Conservation (phyloP, 805 yeast species). For the Lachancea sp. region DNA sequence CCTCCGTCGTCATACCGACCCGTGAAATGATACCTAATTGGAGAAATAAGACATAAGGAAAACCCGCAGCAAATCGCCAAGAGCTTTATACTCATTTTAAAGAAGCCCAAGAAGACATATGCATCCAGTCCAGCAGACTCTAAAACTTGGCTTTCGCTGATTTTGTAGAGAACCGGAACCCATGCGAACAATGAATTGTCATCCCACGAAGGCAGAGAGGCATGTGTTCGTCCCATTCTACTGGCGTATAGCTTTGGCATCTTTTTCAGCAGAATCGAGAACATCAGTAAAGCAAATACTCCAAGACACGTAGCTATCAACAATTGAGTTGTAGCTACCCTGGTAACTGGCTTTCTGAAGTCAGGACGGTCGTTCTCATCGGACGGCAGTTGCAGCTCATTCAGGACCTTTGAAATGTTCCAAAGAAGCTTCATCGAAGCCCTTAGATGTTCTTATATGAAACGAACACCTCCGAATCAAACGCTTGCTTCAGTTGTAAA, state of each 20-base stretch:
- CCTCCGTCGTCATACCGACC: conserved; percentile 64
- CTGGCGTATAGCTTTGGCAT: conserved; percentile 86
- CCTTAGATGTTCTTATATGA: background rate
- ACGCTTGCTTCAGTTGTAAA: background rate
- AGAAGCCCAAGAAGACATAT: conserved; percentile 82
- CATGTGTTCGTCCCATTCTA: conserved; percentile 39
- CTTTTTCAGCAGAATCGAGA: conserved; percentile 61
- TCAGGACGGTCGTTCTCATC: conserved; percentile 18
- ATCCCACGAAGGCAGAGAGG: conserved; percentile 32
- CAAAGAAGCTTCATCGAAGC: background rate
- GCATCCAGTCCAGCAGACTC: conserved; percentile 94
- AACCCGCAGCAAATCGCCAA: conserved; percentile 58
- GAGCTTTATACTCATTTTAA: conserved; percentile 76
- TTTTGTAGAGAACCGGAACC: conserved; percentile 59
- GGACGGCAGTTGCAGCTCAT: background rate
- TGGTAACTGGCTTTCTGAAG: conserved; percentile 34
- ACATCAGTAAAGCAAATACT: conserved; percentile 54
- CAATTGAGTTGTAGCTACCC: conserved; percentile 74
- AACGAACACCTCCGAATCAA: background rate
- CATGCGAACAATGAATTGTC: conserved; percentile 64
- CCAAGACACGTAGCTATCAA: conserved; percentile 67
- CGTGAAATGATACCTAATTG: conserved; percentile 74
- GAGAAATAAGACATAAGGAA: conserved; percentile 72
- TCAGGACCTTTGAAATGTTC: background rate
- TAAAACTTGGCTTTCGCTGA: conserved; percentile 69